Evolutionary conservation across 2,329 filamentous ascomycete species (phyloP), one percentile per base, ranked within the genome.

Genomic region (Thelonectria rubi): DNA sequence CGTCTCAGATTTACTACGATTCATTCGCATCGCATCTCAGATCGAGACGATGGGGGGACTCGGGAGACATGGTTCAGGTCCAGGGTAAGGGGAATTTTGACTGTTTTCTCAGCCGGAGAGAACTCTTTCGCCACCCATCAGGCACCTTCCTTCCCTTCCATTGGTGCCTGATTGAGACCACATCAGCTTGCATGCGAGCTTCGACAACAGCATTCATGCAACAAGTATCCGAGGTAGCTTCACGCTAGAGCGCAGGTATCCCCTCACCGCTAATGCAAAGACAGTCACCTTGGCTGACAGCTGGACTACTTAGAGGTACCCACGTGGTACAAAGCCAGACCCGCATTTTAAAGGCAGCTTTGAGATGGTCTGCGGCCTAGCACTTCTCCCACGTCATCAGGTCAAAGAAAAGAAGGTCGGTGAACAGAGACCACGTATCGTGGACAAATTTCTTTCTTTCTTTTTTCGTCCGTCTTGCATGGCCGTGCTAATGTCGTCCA

Each of bases 301-400:
- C 15, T 3, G 30, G 9, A 24, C 10, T 42, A 60, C 58, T 30
- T n/a, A 3, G 6, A 9, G 24, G 7, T 60, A 60, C 58, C 37
- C 37, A 12, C 6, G 4, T 15, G 6, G 26, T 45, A 57, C 55
- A 51, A 9, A 1, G 0, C n/a, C 5, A 7, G 53, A 12, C 58
- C 58, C 58, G 48, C 53, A 53, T 17, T 49, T 61, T 53, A 43
- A 53, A 57, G 53, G 53, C 48, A 53, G 32, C 53, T 30, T 37
- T 56, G 48, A 56, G 48, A 61, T 61, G 21, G 53, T 37, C 34
- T 37, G 12, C 34, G 34, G 34, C 34, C 32, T 47, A 34, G 58
- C 26, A 43, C 32, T 43, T 30, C 50, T 45, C 58, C 48, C 58
- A 61, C 58, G 58, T 61, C 53, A 61, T 61, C 58, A 55, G 39